These are phyloP conservation scores for Ceriops decandra DNA, from an alignment of 345 rosid genomes.

Conservation along the genomic window DNA sequence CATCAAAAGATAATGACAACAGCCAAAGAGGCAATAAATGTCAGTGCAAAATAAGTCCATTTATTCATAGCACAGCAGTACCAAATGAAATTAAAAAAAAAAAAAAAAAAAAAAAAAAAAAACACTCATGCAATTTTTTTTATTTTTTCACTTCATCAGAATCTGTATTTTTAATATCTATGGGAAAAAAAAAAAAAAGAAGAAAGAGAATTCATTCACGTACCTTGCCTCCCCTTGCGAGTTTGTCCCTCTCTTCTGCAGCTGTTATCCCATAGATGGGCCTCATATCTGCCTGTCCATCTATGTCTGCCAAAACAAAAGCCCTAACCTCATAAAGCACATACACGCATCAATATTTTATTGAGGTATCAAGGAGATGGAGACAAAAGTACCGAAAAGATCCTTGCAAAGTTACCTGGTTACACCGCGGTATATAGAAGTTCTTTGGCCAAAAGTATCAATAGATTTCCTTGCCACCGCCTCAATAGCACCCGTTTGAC, in stretches of 20 bases:
- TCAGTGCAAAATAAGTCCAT: constrained; percentile 16
- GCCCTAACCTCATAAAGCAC: constrained; percentile 7
- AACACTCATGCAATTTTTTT: neutral
- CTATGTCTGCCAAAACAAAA: constrained; percentile 48
- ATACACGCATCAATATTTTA: too few species aligned
- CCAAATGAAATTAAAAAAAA: neutral
- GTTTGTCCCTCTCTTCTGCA: constrained; percentile 89
- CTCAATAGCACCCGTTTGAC: constrained; percentile 19
- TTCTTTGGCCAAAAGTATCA: constrained; percentile 33
- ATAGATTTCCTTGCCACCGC: constrained; percentile 26
- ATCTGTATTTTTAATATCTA: too few species aligned
- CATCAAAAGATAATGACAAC: constrained; percentile 9
- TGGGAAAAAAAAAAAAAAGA: neutral
- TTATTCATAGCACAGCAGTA: neutral
- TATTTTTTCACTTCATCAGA: neutral
- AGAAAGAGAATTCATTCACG: neutral
- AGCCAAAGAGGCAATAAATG: constrained; percentile 14
- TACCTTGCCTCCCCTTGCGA: constrained; percentile 83
- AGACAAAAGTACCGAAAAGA: neutral
- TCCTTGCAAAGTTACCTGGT: constrained; percentile 12
- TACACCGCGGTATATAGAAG: constrained; percentile 35
- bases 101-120: too few species aligned
- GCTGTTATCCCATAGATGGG: constrained; percentile 83
- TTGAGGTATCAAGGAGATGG: too few species aligned
- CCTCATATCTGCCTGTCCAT: constrained; percentile 88